Evolutionary conservation across 306 rosid species (phyloP).

Genomic region (Fragaria ananassa): DNA sequence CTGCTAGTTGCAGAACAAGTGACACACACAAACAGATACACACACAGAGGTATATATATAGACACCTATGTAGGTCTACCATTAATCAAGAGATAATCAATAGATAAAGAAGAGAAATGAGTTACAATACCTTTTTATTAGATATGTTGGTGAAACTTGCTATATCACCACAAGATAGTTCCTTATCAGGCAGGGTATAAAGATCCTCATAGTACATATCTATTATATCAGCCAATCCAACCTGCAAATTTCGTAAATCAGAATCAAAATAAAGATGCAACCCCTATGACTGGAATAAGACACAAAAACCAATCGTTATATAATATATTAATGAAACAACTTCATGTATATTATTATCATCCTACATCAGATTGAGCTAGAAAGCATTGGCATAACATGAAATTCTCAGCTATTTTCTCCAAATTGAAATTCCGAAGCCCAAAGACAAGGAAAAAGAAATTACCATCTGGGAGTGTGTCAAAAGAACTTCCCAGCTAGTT

Average conservation of each 20-base stretch:
- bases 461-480: conserved; percentile 99
- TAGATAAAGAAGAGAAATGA: not conserved
- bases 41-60: too few relatives aligned
- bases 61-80: conserved; percentile 5
- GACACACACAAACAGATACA: not conserved
- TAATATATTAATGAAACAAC: not conserved
- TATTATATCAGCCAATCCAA: conserved; percentile 65
- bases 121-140: conserved; percentile 50
- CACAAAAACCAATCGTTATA: not conserved
- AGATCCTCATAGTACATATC: conserved; percentile 82
- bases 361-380: conserved; percentile 5
- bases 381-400: not conserved
- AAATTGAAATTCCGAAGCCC: conserved; percentile 10
- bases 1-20: not conserved
- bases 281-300: conserved; percentile 2
- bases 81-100: not conserved
- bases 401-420: not conserved
- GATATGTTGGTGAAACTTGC: conserved; percentile 47
- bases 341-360: not conserved
- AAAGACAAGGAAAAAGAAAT: conserved; percentile 32
- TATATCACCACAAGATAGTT: conserved; percentile 52
- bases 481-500: conserved; percentile 76
- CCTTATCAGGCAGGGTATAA: conserved; percentile 61
- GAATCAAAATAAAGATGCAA: conserved; percentile 12
- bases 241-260: conserved; percentile 48